A percentile compares a stretch with the other conserved stretches of the same genome.
These are phyloP conservation scores for Teunomyces tritomae DNA, from an alignment of 805 yeast genomes.

Conservation along the genomic window DNA sequence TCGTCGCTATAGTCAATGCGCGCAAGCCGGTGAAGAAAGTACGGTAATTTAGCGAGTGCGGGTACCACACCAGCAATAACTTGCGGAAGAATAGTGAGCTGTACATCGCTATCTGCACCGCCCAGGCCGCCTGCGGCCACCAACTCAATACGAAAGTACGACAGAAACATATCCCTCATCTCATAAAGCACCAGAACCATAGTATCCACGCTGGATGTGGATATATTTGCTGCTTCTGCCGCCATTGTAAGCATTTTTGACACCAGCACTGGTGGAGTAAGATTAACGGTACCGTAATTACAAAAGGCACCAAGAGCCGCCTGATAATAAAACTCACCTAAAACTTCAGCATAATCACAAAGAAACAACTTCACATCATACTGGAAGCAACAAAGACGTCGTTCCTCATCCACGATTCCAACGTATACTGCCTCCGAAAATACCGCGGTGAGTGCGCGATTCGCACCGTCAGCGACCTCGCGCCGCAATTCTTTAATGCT, in stretches of 20 bases:
- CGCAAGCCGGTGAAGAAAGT: slow-evolving; percentile 58
- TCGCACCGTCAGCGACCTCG: slow-evolving; percentile 45
- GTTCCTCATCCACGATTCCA: slow-evolving; percentile 74
- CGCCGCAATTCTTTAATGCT: slow-evolving; percentile 58
- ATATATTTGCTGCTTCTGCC: not conserved
- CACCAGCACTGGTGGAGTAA: slow-evolving; percentile 22
- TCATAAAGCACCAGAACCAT: slow-evolving; percentile 9
- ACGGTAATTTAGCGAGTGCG: slow-evolving; percentile 57
- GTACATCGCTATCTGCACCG: slow-evolving; percentile 17
- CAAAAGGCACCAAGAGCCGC: slow-evolving; percentile 72
- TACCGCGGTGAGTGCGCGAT: slow-evolving; percentile 59
- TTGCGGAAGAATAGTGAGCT: slow-evolving; percentile 60
- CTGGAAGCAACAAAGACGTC: slow-evolving; percentile 80
- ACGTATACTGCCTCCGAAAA: slow-evolving; percentile 71
- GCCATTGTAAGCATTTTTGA: slow-evolving; percentile 30
- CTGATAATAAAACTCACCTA: slow-evolving; percentile 76
- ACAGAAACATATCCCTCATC: slow-evolving; percentile 77
- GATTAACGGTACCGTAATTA: slow-evolving; percentile 60
- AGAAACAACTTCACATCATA: slow-evolving; percentile 73
- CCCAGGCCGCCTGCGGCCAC: slow-evolving; percentile 18
- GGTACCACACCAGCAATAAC: slow-evolving; percentile 66
- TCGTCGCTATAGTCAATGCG: slow-evolving; percentile 68
- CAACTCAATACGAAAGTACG: slow-evolving; percentile 66
- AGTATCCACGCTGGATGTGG: not conserved
- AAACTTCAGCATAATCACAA: slow-evolving; percentile 74